Evolutionary conservation across 2,329 filamentous ascomycete species (phyloP).

Genomic region (Aspergillus nomiae): DNA sequence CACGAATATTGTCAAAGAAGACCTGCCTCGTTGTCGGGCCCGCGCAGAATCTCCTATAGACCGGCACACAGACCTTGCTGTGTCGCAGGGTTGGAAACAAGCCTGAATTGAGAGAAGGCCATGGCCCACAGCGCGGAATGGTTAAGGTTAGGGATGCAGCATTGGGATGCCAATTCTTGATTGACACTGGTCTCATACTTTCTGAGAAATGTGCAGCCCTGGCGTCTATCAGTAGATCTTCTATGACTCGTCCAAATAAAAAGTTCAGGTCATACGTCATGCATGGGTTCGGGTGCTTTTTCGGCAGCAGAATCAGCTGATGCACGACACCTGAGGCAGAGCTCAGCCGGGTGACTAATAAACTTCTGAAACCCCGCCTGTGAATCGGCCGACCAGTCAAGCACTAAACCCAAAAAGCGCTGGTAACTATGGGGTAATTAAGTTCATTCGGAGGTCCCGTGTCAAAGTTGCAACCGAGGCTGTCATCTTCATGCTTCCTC

Average conservation of each 20-base stretch:
- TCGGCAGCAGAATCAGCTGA: neutral
- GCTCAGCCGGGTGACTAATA: neutral
- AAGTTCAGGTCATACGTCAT: neutral
- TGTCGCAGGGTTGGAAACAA: neutral
- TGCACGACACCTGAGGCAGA: conserved; percentile 1
- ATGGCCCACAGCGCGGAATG: conserved; percentile 1
- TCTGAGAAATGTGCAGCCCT: neutral
- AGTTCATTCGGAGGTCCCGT: neutral
- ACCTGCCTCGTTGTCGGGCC: conserved; percentile 22
- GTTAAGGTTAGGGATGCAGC: conserved; percentile 13
- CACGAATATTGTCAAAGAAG: conserved; percentile 2
- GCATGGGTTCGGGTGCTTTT: neutral
- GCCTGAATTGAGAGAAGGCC: neutral
- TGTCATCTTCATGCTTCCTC: conserved; percentile 3
- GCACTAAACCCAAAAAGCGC: neutral
- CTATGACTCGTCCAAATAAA: neutral
- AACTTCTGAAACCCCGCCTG: neutral
- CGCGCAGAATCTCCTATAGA: conserved; percentile 8
- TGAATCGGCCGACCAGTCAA: neutral
- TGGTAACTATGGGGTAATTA: neutral
- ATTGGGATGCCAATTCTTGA: conserved; percentile 14
- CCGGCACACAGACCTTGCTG: conserved; percentile 1
- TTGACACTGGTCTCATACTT: conserved; percentile 14
- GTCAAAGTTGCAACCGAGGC: conserved; percentile 2
- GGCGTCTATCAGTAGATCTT: neutral